These are phyloP conservation scores for Brettanomyces custersianus DNA, from an alignment of 805 yeast genomes.

Conservation along the genomic window DNA sequence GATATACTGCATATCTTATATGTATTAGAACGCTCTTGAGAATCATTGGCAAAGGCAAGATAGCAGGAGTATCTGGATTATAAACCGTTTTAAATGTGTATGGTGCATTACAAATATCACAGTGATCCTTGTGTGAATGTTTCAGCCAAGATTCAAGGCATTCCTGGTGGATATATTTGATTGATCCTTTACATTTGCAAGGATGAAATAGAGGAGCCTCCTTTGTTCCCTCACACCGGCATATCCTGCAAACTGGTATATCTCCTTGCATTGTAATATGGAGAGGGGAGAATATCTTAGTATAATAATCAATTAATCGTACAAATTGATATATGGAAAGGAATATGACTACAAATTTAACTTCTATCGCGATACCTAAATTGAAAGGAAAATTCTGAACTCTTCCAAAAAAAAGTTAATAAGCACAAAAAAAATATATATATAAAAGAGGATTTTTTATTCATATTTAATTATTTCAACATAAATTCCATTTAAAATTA, in stretches of 20 bases:
- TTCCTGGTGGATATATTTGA: conserved; percentile 86
- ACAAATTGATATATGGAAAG: too few species aligned
- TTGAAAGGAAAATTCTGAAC: too few species aligned
- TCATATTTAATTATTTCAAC: too few species aligned
- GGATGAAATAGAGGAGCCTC: conserved; percentile 83
- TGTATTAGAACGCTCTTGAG: conserved; percentile 23
- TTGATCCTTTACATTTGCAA: conserved; percentile 90
- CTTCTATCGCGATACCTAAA: too few species aligned
- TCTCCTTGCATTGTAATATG: conserved; percentile 8
- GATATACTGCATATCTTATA: conserved; percentile 5
- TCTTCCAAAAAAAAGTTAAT: too few species aligned
- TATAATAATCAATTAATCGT: too few species aligned
- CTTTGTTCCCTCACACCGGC: conserved; percentile 81
- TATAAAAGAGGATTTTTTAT: too few species aligned
- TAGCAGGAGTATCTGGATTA: conserved; percentile 35
- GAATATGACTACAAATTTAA: too few species aligned
- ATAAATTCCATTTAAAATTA: too few species aligned
- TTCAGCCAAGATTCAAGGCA: conserved; percentile 85
- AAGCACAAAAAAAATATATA: too few species aligned
- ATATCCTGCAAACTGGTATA: conserved; percentile 74
- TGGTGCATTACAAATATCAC: conserved; percentile 82
- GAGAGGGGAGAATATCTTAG: background rate
- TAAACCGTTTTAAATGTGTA: conserved; percentile 43
- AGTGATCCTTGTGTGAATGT: conserved; percentile 54
- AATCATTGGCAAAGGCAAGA: conserved; percentile 47